A percentile compares a stretch with the other conserved stretches of the same genome.
Conservation (phyloP, 768 basidiomycete species). For the Infundibulicybe gibba region DNA sequence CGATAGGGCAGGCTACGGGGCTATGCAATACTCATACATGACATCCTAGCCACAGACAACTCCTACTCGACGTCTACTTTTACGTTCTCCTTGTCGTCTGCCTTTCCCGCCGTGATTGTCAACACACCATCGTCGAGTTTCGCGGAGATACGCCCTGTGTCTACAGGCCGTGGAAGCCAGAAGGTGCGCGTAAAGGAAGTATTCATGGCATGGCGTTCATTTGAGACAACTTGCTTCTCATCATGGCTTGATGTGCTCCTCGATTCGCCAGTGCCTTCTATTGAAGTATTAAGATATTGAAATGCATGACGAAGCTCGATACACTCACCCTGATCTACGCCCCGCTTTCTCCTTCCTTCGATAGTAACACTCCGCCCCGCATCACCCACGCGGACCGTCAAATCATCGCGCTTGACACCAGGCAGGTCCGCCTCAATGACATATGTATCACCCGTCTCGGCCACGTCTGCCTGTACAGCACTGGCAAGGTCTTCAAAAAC, state of each 20-base stretch:
- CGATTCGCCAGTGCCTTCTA: conserved; percentile 5
- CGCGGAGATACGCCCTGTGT: conserved; percentile 54
- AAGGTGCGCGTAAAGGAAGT: conserved; percentile 65
- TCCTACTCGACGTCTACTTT: conserved; percentile 37
- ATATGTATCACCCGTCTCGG: conserved; percentile 62
- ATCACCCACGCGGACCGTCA: conserved; percentile 68
- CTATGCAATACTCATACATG: not conserved
- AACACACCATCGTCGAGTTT: conserved; percentile 70
- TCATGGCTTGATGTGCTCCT: conserved; percentile 17
- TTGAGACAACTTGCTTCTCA: conserved; percentile 49
- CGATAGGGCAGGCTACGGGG: no score
- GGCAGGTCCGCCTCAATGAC: conserved; percentile 76
- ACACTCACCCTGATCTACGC: conserved; percentile 4
- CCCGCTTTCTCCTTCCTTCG: conserved; percentile 44
- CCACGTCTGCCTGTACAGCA: conserved; percentile 60
- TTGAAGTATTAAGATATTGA: not conserved
- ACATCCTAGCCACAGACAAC: not conserved
- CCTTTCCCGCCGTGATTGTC: conserved; percentile 56
- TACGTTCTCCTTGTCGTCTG: conserved; percentile 53
- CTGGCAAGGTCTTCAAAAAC: conserved; percentile 22
- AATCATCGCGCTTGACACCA: conserved; percentile 73
- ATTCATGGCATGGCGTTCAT: conserved; percentile 56
- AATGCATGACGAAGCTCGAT: not conserved
- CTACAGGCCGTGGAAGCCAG: conserved; percentile 64
- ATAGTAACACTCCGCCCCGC: conserved; percentile 70